Conservation (phyloP, 148 eudicot genomes). For the Bassia scoparia region DNA sequence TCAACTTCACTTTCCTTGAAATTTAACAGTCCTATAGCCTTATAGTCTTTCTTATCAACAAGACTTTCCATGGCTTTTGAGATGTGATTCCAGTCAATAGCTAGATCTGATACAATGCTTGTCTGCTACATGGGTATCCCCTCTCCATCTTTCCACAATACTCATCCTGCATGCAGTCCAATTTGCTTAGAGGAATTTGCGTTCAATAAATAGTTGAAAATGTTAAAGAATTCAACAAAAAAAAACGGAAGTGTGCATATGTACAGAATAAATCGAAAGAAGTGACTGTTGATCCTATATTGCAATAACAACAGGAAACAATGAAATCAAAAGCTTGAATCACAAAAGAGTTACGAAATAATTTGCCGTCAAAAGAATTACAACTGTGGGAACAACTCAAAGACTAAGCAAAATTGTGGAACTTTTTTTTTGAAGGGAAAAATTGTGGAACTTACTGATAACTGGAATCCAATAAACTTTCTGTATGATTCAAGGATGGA, state of each 20-base stretch:
- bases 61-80: slow-evolving; percentile 44
- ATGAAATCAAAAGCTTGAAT: neutral
- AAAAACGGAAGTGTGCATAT: too few relatives aligned
- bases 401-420: neutral
- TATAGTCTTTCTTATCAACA: slow-evolving; percentile 52
- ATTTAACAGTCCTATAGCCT: slow-evolving; percentile 72
- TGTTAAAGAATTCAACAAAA: too few relatives aligned
- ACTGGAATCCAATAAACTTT: slow-evolving; percentile 36
- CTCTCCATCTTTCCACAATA: slow-evolving; percentile 53
- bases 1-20: slow-evolving; percentile 61
- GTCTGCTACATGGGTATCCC: slow-evolving; percentile 47
- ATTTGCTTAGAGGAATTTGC: slow-evolving; percentile 5
- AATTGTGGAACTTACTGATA: slow-evolving; percentile 44
- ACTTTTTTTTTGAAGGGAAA: too few relatives aligned
- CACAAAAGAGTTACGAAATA: neutral
- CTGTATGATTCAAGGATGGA: slow-evolving; percentile 58
- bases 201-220: too few relatives aligned
- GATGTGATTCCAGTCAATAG: slow-evolving; percentile 58
- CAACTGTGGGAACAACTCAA: neutral
- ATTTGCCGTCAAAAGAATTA: neutral
- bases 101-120: slow-evolving; percentile 41
- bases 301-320: neutral
- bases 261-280: too few relatives aligned
- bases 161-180: slow-evolving; percentile 45
- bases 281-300: too few relatives aligned